These are phyloP conservation scores for Trichoderma sp. DNA, from an alignment of 2,329 filamentous ascomycete genomes.

Conservation along the genomic window DNA sequence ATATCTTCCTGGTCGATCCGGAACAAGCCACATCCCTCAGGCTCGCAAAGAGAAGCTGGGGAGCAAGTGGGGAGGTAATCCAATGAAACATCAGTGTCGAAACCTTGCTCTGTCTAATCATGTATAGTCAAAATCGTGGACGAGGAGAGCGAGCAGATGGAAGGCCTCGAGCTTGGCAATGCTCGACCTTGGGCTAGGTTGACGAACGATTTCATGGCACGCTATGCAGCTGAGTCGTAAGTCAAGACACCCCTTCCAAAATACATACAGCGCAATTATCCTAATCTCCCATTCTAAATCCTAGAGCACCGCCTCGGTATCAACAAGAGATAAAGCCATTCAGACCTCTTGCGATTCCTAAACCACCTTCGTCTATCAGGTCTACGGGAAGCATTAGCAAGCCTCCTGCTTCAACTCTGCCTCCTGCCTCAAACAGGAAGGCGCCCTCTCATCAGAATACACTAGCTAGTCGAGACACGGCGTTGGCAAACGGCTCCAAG, in stretches of 20 bases:
- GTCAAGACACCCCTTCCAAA: neutral
- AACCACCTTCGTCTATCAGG: neutral
- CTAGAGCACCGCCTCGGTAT: slow-evolving; percentile 27
- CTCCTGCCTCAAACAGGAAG: neutral
- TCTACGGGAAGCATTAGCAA: neutral
- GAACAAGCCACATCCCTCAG: slow-evolving; percentile 24
- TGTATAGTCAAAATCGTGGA: slow-evolving; percentile 29
- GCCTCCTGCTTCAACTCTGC: neutral
- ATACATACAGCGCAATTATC: neutral
- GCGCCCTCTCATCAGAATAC: neutral
- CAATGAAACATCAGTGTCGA: too few relatives aligned
- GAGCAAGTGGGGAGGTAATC: slow-evolving; percentile 30
- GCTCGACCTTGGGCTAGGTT: slow-evolving; percentile 31
- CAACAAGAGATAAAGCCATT: neutral
- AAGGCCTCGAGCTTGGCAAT: slow-evolving; percentile 29
- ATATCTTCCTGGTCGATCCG: slow-evolving; percentile 24
- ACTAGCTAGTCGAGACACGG: neutral
- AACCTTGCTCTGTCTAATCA: neutral
- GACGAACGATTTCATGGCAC: slow-evolving; percentile 18
- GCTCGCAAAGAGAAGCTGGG: slow-evolving; percentile 25
- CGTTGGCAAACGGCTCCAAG: neutral
- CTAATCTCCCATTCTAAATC: neutral
- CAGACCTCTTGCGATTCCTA: neutral
- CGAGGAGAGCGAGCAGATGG: slow-evolving; percentile 31
- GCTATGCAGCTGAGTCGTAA: slow-evolving; percentile 25